These are phyloP conservation scores for Phaeosphaeriaceae sp. DNA, from an alignment of 2,329 filamentous ascomycete genomes.

Conservation along the genomic window DNA sequence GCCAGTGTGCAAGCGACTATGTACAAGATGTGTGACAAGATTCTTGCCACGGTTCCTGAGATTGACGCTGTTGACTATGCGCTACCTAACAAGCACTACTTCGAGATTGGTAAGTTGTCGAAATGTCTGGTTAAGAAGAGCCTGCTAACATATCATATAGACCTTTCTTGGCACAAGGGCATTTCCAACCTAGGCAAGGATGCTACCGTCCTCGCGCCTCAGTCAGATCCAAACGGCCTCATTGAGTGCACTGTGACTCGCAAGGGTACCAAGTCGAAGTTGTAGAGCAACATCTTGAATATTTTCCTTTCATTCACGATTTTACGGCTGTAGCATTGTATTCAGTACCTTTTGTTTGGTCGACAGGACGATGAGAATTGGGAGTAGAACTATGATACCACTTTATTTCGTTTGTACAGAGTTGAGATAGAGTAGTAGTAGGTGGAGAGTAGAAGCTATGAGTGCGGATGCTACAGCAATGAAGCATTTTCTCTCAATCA, in stretches of 20 bases:
- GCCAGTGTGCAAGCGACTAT: slow-evolving; percentile 96
- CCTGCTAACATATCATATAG: slow-evolving; percentile 54
- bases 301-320: slow-evolving; percentile 10
- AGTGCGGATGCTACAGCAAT: slow-evolving; percentile 1
- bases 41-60: slow-evolving; percentile 76
- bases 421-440: slow-evolving; percentile 9
- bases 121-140: background rate
- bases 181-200: slow-evolving; percentile 94
- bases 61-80: slow-evolving; percentile 79
- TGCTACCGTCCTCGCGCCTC: slow-evolving; percentile 93
- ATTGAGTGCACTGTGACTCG: slow-evolving; percentile 91
- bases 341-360: slow-evolving; percentile 8
- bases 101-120: slow-evolving; percentile 78
- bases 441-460: slow-evolving; percentile 22
- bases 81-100: slow-evolving; percentile 98
- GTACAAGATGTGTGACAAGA: slow-evolving; percentile 97
- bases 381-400: slow-evolving; percentile 41
- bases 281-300: slow-evolving; percentile 36
- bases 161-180: slow-evolving; percentile 95
- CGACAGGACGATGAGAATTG: slow-evolving; percentile 18
- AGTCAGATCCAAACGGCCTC: slow-evolving; percentile 90
- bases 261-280: slow-evolving; percentile 53
- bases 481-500: background rate
- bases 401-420: slow-evolving; percentile 11
- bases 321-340: slow-evolving; percentile 16